These are phyloP conservation scores for Roridomyces roridus DNA, from an alignment of 768 basidiomycete genomes.

Conservation along the genomic window DNA sequence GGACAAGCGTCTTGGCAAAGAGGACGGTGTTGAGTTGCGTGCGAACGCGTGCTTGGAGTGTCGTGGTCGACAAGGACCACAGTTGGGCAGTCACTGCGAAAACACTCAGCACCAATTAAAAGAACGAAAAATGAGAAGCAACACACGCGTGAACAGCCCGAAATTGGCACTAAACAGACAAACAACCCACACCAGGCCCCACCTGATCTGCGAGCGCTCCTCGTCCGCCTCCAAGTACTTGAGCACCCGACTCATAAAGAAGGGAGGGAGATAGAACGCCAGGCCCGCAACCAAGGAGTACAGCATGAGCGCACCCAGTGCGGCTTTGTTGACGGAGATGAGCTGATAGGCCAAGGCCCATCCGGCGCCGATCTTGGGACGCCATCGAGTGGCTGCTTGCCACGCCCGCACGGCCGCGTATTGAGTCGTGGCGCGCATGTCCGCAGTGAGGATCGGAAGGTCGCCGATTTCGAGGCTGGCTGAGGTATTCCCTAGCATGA, in stretches of 20 bases:
- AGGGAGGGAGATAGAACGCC: slow-evolving; percentile 67
- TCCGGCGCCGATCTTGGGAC: slow-evolving; percentile 64
- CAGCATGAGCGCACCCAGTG: slow-evolving; percentile 45
- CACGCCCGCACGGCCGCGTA: slow-evolving; percentile 66
- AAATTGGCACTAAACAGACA: slow-evolving; percentile 1
- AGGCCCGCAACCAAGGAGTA: slow-evolving; percentile 62
- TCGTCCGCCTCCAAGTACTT: slow-evolving; percentile 28
- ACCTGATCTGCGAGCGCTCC: background rate
- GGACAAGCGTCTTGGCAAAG: slow-evolving; percentile 1
- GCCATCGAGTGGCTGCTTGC: slow-evolving; percentile 60
- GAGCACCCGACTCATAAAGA: slow-evolving; percentile 49
- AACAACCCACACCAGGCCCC: slow-evolving; percentile 2
- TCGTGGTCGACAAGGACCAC: background rate
- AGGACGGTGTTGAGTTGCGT: background rate
- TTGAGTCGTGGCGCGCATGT: slow-evolving; percentile 70
- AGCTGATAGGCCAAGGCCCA: slow-evolving; percentile 68
- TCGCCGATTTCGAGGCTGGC: slow-evolving; percentile 85
- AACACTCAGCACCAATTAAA: too few species aligned
- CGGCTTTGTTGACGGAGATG: slow-evolving; percentile 56
- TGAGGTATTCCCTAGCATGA: slow-evolving; percentile 79
- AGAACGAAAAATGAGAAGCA: background rate
- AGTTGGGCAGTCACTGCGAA: slow-evolving; percentile 44
- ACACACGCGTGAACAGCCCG: background rate
- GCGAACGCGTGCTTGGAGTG: background rate
- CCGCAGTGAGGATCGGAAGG: slow-evolving; percentile 76